phyloP scores from a whole-genome alignment of 2,329 filamentous ascomycete species.

The Trichothecium sympodiale region DNA sequence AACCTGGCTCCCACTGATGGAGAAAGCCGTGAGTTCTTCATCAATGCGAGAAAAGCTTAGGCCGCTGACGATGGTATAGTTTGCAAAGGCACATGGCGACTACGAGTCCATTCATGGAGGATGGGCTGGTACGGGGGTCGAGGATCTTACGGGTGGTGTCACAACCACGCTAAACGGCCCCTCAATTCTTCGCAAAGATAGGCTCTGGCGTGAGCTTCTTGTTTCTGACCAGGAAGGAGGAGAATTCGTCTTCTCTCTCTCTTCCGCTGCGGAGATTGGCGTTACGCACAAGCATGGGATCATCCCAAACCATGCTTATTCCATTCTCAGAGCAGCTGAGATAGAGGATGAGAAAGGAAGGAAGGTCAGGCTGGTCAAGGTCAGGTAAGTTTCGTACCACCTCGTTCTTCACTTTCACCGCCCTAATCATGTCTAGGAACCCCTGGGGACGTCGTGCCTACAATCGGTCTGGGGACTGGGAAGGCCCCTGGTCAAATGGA shows the following conservation, averaged over 20 bases:
- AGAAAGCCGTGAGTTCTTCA: constrained; percentile 43
- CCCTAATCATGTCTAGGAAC: constrained; percentile 35
- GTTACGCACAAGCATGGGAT: constrained; percentile 26
- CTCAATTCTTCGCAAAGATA: constrained; percentile 53
- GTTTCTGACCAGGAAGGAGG: constrained; percentile 40
- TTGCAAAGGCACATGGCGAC: constrained; percentile 67
- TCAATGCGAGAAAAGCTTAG: no score
- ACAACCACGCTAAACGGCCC: constrained; percentile 43
- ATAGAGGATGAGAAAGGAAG: constrained; percentile 27
- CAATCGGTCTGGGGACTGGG: constrained; percentile 48
- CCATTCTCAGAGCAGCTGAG: constrained; percentile 35
- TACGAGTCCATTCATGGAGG: constrained; percentile 58
- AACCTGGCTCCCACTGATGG: constrained; percentile 63
- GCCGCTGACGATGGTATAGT: constrained; percentile 19
- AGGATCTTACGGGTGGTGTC: constrained; percentile 44
- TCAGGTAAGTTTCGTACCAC: constrained; percentile 22
- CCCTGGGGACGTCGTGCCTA: constrained; percentile 52
- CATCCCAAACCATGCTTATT: constrained; percentile 36
- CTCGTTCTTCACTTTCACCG: background rate
- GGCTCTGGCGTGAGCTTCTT: constrained; percentile 59
- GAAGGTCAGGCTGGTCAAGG: constrained; percentile 28
- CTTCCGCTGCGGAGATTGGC: constrained; percentile 11
- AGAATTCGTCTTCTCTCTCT: constrained; percentile 50
- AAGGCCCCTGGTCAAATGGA: constrained; percentile 62
- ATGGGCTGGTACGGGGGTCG: constrained; percentile 42